Conservation (phyloP, 2,329 filamentous ascomycete species). For the Fusarium avenaceum region DNA sequence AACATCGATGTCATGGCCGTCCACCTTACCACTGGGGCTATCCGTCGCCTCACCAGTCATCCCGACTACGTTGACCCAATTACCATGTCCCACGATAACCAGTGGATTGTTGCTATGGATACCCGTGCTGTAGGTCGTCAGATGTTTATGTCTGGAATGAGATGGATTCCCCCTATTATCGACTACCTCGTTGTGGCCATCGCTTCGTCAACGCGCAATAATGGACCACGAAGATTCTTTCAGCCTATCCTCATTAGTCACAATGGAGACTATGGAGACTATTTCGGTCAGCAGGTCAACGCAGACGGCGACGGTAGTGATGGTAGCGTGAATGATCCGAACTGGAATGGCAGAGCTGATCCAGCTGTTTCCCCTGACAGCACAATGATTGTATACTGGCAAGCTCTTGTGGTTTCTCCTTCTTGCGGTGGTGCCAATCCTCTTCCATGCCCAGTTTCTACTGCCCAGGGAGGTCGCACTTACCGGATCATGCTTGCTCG, state of each 20-base stretch:
- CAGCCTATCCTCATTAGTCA: slow-evolving; percentile 59
- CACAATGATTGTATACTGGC: slow-evolving; percentile 59
- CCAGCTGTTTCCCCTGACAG: slow-evolving; percentile 58
- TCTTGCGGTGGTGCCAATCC: slow-evolving; percentile 61
- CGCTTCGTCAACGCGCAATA: slow-evolving; percentile 60
- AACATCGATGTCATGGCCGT: slow-evolving; percentile 62
- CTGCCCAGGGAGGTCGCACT: slow-evolving; percentile 55
- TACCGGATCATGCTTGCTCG: slow-evolving; percentile 60
- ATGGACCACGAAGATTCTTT: slow-evolving; percentile 61
- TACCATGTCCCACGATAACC: slow-evolving; percentile 57
- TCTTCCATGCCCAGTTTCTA: slow-evolving; percentile 57
- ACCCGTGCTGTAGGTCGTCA: slow-evolving; percentile 58
- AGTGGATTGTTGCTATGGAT: slow-evolving; percentile 60
- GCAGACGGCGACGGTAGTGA: slow-evolving; percentile 51
- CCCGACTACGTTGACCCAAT: slow-evolving; percentile 61
- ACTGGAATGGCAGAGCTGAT: slow-evolving; percentile 64
- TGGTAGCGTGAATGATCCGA: slow-evolving; percentile 59
- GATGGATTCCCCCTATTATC: slow-evolving; percentile 58
- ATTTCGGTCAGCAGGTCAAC: slow-evolving; percentile 61
- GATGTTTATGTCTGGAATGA: slow-evolving; percentile 58
- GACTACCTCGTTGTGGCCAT: slow-evolving; percentile 54
- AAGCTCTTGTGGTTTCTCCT: slow-evolving; percentile 51
- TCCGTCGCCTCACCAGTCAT: slow-evolving; percentile 59
- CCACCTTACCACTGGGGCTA: slow-evolving; percentile 55
- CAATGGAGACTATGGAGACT: slow-evolving; percentile 60